Conservation (phyloP, 1,284 basidiomycete genomes). For the Marasmius fiardii region DNA sequence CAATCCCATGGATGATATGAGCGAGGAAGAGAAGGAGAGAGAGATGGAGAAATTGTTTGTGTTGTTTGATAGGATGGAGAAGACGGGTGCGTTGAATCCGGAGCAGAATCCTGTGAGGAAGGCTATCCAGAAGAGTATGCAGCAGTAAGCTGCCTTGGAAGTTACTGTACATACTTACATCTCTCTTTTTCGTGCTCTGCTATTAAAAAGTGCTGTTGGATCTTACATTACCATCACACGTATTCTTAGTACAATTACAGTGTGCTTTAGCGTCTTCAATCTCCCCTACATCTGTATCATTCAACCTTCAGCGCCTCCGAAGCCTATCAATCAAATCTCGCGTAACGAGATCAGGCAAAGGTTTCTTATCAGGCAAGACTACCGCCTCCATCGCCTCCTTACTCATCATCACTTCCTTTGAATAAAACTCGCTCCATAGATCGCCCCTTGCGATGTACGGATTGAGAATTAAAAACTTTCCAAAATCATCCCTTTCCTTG, state of each 20-base stretch:
- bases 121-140: conserved; percentile 57
- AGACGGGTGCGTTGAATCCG: conserved; percentile 59
- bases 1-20: conserved; percentile 56
- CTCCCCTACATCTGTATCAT: too few species aligned
- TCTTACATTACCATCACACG: too few species aligned
- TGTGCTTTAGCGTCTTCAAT: too few species aligned
- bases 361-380: conserved; percentile 38
- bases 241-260: too few species aligned
- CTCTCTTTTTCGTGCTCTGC: too few species aligned
- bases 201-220: too few species aligned
- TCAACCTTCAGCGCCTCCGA: background rate
- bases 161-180: too few species aligned
- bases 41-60: conserved; percentile 90
- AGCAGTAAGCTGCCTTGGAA: background rate
- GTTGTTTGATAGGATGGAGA: conserved; percentile 85
- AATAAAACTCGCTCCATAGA: conserved; percentile 34
- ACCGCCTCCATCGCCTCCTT: conserved; percentile 27
- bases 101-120: conserved; percentile 72
- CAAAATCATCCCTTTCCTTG: conserved; percentile 19
- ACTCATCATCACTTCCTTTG: conserved; percentile 35
- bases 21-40: conserved; percentile 86
- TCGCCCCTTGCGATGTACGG: conserved; percentile 31
- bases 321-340: conserved; percentile 20
- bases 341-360: conserved; percentile 32
- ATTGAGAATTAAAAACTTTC: conserved; percentile 31